These are phyloP conservation scores for Geotrichum australiense DNA, from an alignment of 1,139 yeast genomes.

Conservation along the genomic window DNA sequence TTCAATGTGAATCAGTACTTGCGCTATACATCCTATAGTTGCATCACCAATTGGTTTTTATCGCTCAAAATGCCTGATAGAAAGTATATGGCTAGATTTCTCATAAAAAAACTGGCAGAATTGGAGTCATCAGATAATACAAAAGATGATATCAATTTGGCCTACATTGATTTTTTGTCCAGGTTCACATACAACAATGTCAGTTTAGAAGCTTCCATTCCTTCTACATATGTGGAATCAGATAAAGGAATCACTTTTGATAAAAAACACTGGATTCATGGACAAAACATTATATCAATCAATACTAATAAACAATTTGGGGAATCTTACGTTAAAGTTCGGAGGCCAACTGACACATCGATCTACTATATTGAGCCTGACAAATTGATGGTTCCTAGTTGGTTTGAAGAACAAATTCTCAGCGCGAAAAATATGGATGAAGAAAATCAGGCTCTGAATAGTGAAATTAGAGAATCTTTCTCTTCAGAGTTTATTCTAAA, in stretches of 20 bases:
- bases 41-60: conserved; percentile 67
- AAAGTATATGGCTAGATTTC: conserved; percentile 52
- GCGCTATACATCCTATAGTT: conserved; percentile 56
- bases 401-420: conserved; percentile 21
- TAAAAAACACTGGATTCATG: conserved; percentile 54
- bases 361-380: conserved; percentile 44
- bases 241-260: conserved; percentile 20
- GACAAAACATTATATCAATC: conserved; percentile 51
- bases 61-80: conserved; percentile 56
- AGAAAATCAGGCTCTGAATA: conserved; percentile 5
- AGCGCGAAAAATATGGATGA: conserved; percentile 5
- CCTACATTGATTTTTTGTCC: conserved; percentile 59
- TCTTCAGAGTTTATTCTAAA: conserved; percentile 40
- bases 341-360: conserved; percentile 64
- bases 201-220: conserved; percentile 36
- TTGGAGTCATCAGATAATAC: conserved; percentile 38
- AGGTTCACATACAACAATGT: conserved; percentile 63
- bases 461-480: conserved; percentile 8
- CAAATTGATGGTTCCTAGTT: conserved; percentile 37
- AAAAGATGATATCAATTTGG: conserved; percentile 50
- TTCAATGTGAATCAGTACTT: conserved; percentile 49
- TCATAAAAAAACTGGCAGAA: conserved; percentile 50
- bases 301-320: conserved; percentile 51
- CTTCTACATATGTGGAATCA: conserved; percentile 1
- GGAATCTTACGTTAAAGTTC: conserved; percentile 44